phyloP scores from a whole-genome alignment of 1,139 yeast species.

The Sugiyamaella castrensis region DNA sequence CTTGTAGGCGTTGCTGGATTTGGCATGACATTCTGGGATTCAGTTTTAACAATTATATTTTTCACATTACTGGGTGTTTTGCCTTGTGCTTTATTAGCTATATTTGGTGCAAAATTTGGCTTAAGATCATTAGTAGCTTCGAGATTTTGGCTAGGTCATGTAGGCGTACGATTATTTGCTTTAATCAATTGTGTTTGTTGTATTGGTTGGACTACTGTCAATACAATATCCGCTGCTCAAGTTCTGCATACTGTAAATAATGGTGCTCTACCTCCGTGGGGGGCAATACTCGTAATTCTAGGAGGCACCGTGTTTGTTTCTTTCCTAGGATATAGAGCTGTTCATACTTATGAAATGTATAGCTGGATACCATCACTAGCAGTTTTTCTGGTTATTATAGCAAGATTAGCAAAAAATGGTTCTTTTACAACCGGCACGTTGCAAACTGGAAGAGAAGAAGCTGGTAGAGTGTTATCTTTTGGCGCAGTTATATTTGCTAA shows the following conservation, averaged over 20 bases:
- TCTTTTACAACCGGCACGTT: constrained; percentile 51
- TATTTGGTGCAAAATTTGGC: constrained; percentile 82
- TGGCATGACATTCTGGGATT: constrained; percentile 61
- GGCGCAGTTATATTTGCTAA: constrained; percentile 86
- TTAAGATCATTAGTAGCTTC: constrained; percentile 84
- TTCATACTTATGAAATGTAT: constrained; percentile 79
- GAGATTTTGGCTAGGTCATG: constrained; percentile 72
- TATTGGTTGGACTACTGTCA: constrained; percentile 94
- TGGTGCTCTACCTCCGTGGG: constrained; percentile 78
- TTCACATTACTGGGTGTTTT: constrained; percentile 69
- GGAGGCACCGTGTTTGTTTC: constrained; percentile 69
- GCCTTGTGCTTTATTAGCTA: constrained; percentile 78
- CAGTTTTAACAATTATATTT: constrained; percentile 61
- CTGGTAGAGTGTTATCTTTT: constrained; percentile 75
- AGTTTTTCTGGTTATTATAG: constrained; percentile 72
- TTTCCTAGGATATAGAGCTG: constrained; percentile 78
- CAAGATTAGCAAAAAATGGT: constrained; percentile 63
- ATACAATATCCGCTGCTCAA: constrained; percentile 86
- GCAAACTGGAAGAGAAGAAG: constrained; percentile 47
- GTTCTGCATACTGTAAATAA: constrained; percentile 72
- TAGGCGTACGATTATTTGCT: constrained; percentile 73
- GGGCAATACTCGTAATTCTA: constrained; percentile 75
- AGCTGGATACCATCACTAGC: constrained; percentile 81
- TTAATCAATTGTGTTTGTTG: constrained; percentile 78
- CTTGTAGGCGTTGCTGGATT: constrained; percentile 61